Evolutionary conservation across 768 basidiomycete genomes (phyloP), one percentile per base, ranked within the genome.

Genomic region (Imleria badia): DNA sequence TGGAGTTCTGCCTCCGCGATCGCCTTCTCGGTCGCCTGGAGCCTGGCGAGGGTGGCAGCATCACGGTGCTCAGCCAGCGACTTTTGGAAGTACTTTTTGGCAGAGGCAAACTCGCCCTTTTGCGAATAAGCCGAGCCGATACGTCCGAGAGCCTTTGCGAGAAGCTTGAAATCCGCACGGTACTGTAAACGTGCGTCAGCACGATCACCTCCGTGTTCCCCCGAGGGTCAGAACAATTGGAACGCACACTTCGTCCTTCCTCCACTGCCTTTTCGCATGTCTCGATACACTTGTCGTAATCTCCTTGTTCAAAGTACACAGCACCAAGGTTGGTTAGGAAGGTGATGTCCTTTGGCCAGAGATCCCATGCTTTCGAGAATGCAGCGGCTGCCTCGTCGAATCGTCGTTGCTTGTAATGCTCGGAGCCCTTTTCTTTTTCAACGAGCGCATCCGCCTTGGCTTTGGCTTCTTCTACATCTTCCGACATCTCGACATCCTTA

Each of bases 51-150:
- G 61, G 94, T 79, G 63, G 94, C 87, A 26, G 97, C 90, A 13
- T 96, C 98, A 54, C 97, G 93, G 72, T 98, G 96, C 72, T 99
- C 97, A 1, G 93, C 86, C 44, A 99, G 81, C 6, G 91, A 94
- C 73, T 98, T 98, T 64, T 94, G 79, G 77, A 83, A 97, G 78
- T 82, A 94, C 72, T 91, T 94, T 80, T 96, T 84, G 15, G 95
- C 95, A 40, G 81, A 81, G 9, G 64, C 64, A 29, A 86, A 71
- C 70, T 99, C 93, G 41, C 76, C 82, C 68, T 91, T 91, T 73
- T 87, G 89, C 52, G 82, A 74, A 76, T 93, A 94, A 0, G 96
- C 82, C 8, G 86, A 84, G 13, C 96, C 97, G 46, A 87, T 82
- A 47, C 97, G 91, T 22, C 92, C 97, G 51, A 90, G 82, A 0